Evolutionary conservation across 495 filamentous ascomycete species (phyloP), one percentile per base, ranked within the genome.

Genomic region (Bacidia gigantensis): DNA sequence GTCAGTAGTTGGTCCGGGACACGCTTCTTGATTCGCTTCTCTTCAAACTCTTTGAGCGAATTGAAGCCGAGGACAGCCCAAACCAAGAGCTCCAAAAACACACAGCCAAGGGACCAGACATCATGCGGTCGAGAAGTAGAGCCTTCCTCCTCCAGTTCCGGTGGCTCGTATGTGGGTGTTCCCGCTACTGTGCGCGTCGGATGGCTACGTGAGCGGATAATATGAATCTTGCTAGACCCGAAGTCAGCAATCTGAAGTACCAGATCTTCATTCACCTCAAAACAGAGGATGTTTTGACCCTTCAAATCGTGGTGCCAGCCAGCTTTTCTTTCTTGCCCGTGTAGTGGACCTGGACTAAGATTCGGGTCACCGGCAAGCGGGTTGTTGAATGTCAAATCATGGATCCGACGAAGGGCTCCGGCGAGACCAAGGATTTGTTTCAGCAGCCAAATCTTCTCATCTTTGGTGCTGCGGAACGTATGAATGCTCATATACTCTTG

Each of bases 41-140:
- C 21, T 2, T 2, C 3, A 22, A 56, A 51, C 0, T 9, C 10
- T 9, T 38, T 5, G 7, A 59, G 45, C 1, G 11, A 2, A 1
- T 12, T 12, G 14, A 3, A 54, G 11, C 23, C 50, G 17, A 23
- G 20, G 32, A 49, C 1, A 1, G 50, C 29, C 56, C 56, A 64
- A 0, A 54, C 53, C n/a, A 58, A 40, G 25, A 61, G 50, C 53
- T 75, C 72, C 2, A 75, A 64, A 49, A 61, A 73, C 11, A 76
- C 67, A 49, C 71, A 73, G 11, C 72, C 73, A 2, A 76, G 63
- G 0, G 67, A 67, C 62, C 70, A 76, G 1, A 74, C 60, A 56
- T 76, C 73, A 11, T 67, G 69, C 10, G 64, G 62, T n/a, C 64
- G 61, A 24, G 69, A 68, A 1, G 69, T 65, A n/a, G 45, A 40